phyloP scores from a whole-genome alignment of 202 grass and related monocot species.

The Elaeis oleifera region DNA sequence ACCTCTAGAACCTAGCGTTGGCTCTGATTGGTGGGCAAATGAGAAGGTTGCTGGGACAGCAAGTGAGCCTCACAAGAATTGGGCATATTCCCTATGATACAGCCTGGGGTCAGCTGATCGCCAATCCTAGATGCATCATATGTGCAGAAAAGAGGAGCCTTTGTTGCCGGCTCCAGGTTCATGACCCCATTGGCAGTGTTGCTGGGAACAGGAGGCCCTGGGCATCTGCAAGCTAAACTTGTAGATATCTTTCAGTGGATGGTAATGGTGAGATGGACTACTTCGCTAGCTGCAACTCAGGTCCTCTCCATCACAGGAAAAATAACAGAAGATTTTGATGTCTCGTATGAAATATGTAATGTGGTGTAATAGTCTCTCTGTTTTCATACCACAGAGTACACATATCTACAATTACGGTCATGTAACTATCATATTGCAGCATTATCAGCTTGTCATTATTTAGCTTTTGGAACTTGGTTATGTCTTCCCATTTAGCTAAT shows the following conservation, averaged over 20 bases:
- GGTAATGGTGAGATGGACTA: constrained; percentile 22
- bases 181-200: neutral
- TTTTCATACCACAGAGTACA: no score
- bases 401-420: no score
- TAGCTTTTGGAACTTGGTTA: no score
- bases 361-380: no score
- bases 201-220: neutral
- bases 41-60: constrained; percentile 14
- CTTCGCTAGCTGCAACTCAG: neutral
- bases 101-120: constrained; percentile 19
- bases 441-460: no score
- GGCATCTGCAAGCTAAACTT: constrained; percentile 1
- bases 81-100: constrained; percentile 26
- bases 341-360: no score
- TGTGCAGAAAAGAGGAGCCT: constrained; percentile 16
- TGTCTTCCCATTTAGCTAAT: no score
- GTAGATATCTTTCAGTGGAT: constrained; percentile 11
- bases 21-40: constrained; percentile 9
- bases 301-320: neutral
- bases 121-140: no score
- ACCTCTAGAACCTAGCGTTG: constrained; percentile 3
- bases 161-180: constrained; percentile 10
- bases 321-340: neutral
- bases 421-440: no score
- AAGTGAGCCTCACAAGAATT: constrained; percentile 16